These are phyloP conservation scores for Penicillium verhagenii DNA, from an alignment of 495 filamentous ascomycete species.

Conservation along the genomic window DNA sequence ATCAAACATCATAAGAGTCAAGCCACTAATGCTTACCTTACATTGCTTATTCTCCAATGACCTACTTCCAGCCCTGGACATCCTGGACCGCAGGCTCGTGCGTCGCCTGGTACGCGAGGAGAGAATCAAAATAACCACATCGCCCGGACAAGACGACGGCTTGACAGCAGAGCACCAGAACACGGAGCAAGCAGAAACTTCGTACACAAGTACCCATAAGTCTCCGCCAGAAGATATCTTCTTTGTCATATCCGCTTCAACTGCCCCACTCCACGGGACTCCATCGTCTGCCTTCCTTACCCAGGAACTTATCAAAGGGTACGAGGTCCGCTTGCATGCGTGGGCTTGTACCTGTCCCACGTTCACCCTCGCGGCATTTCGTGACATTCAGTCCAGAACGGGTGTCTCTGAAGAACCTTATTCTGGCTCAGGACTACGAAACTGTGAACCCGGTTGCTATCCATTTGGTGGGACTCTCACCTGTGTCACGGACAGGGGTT, in stretches of 20 bases:
- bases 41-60: conserved; percentile 56
- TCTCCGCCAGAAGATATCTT: conserved; percentile 26
- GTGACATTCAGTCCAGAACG: conserved; percentile 22
- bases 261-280: conserved; percentile 26
- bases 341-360: conserved; percentile 91
- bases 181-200: background rate
- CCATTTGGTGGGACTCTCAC: conserved; percentile 54
- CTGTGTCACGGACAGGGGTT: conserved; percentile 28
- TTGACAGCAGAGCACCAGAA: conserved; percentile 3
- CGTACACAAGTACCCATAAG: background rate
- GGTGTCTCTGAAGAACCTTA: conserved; percentile 5
- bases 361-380: conserved; percentile 71
- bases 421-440: conserved; percentile 4
- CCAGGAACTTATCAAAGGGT: conserved; percentile 37
- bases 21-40: conserved; percentile 49
- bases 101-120: conserved; percentile 34
- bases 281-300: conserved; percentile 21
- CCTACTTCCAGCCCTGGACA: conserved; percentile 73
- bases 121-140: background rate
- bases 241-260: conserved; percentile 47
- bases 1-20: conserved; percentile 23
- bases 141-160: conserved; percentile 1
- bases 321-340: conserved; percentile 69
- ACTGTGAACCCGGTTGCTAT: conserved; percentile 17
- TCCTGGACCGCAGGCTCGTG: conserved; percentile 73